Base-by-base conservation (phyloP, 1,139 yeast genomes). In the Keqinozyma sinolaborantium region DNA sequence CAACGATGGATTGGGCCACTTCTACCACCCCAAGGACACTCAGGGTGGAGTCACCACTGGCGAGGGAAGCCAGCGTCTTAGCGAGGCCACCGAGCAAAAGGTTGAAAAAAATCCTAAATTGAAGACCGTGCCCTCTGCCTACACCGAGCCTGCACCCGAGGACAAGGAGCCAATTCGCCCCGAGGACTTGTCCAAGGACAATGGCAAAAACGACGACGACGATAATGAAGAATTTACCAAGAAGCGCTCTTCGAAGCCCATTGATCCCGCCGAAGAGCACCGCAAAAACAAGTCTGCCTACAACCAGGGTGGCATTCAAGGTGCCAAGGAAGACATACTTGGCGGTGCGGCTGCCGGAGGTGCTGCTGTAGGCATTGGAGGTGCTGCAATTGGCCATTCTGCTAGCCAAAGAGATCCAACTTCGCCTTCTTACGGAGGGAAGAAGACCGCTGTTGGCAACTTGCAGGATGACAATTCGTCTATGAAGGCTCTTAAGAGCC, bases 1-100 rank as follows among this genome's bases (percentile, higher is more conserved):
- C 11, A 42, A 38, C 8, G 38, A 48, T 25, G 71, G 70, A 14
- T 39, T 51, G 5, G 70, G 71, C 3, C 45, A 45, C 29, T 64
- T 49, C 38, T 64, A 51, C 36, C 59, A 62, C 34, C 69, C 70
- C 7, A 53, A 43, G 39, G 68, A 61, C 39, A 59, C 68, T 23
- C 64, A 59, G 33, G 65, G 63, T 14, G 62, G 64, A 11, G 24
- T 7, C 26, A 24, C n/a, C 25, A 35, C 14, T 24, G 23, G 32
- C 26, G 33, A 32, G 16, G 38, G 34, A 23, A 28, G 24, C 4
- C 28, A 26, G 7, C 34, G 38, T 14, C 34, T 38, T 25, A 29
- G 40, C 4, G 64, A 57, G 32, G 64, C 64, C 25, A 60, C 65
- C 4, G 46, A 44, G 25, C 64, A 60, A 13, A 38, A 48, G 24